Evolutionary conservation across 805 yeast species (phyloP), one percentile per base, ranked within the genome.

Genomic region (Lipomyces orientalis): DNA sequence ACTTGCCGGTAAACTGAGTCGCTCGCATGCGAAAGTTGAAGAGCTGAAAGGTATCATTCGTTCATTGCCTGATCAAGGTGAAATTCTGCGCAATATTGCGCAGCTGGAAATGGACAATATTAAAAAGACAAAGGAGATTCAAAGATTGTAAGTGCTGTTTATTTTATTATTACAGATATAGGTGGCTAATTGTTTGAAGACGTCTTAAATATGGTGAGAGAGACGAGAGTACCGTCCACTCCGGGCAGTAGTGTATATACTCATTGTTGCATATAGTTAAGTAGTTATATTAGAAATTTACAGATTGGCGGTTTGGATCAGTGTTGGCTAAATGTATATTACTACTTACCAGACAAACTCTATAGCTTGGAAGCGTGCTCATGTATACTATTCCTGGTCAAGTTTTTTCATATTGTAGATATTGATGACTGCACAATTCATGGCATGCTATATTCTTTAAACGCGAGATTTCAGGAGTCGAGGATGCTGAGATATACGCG

Each of bases 11-110:
- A 54, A 57, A 25, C 37, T 59, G 16, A 58, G 54, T 4, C 55
- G 54, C 31, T 55, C 62, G 16, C 60, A 46, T 25, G 55, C 54
- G 31, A 58, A 68, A 22, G 71, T 60, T 4, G 63, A 54, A 12
- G 63, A 67, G 56, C 51, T 69, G 19, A 60, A 58, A 56, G 52
- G 37, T 6, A 60, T 67, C 35, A 67, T 67, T 19, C 52, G 54
- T 35, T 22, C 65, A n/a, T 25, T 69, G n/a, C 72, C 68, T 22
- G 65, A 68, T 34, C 71, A 68, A 35, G 65, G 64, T 9, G 62
- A 55, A 43, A 55, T 68, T 22, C n/a, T 64, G 19, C 39, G 63
- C 8, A 61, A 55, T 9, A 61, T 69, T 7, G 39, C 66, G 9
- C 29, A 35, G 16, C 61, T 69, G 33, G 68, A 69, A 56, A 31